Evolutionary conservation across 208 protist genomes (phyloP).

Genomic region (Leishmania lainsoni): DNA sequence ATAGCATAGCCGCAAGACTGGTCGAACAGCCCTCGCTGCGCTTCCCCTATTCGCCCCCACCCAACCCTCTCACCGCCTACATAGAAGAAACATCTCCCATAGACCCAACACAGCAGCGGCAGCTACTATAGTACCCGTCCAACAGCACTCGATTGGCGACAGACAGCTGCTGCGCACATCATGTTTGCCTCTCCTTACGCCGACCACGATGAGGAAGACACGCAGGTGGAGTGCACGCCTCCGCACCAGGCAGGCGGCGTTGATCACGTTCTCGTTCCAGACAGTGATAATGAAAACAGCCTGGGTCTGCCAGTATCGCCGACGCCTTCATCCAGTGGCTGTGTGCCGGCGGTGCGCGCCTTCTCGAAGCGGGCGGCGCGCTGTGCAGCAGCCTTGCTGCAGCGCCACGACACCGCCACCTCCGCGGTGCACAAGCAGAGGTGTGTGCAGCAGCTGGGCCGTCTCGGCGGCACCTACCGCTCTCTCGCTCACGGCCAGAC

Average conservation of each 20-base stretch:
- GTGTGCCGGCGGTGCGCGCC: background rate
- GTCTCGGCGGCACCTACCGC: slow-evolving; percentile 62
- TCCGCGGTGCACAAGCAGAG: background rate
- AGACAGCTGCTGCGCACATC: background rate
- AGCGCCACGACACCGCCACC: slow-evolving; percentile 8
- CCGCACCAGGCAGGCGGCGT: background rate
- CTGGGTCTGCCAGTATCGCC: slow-evolving; percentile 4
- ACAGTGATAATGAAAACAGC: slow-evolving; percentile 37
- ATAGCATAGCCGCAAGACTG: background rate
- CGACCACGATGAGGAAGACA: background rate
- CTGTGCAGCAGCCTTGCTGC: slow-evolving; percentile 24
- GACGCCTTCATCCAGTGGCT: background rate
- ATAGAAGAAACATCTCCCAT: slow-evolving; percentile 3
- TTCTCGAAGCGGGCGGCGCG: slow-evolving; percentile 32
- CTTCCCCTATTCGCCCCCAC: background rate
- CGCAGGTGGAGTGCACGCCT: background rate
- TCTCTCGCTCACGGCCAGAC: slow-evolving; percentile 30
- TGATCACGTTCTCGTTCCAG: slow-evolving; percentile 17
- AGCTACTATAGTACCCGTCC: no score
- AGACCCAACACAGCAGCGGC: background rate
- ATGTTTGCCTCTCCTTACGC: slow-evolving; percentile 1
- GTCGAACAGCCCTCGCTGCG: background rate
- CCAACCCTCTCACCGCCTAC: background rate
- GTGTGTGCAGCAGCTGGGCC: slow-evolving; percentile 32
- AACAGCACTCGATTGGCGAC: background rate